Base-by-base conservation (phyloP, 345 rosid species). In the Aquilaria sinensis region DNA sequence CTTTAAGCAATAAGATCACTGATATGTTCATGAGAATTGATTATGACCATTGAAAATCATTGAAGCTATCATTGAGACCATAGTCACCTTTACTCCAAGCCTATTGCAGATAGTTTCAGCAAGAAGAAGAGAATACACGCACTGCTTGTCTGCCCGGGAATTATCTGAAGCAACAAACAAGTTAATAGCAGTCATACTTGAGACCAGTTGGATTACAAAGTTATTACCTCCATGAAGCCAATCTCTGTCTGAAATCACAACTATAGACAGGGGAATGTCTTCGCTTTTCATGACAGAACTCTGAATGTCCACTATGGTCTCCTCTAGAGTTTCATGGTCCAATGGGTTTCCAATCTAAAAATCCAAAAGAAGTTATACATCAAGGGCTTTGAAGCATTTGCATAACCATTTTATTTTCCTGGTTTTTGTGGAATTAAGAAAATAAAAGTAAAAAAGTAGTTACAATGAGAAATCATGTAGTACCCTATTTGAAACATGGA, bases 61-160 rank as follows among this genome's bases (percentile, higher is more conserved):
- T 47, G 16, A 51, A 57, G 53, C 53, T 15, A 41, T 37, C 43
- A 52, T 37, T 57, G 31, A 73, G 43, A 62, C 13, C 66, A 54
- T 33, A 47, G 37, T 58, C 61, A 85, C 99, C 85, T 80, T 85
- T 33, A 94, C 92, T 32, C 97, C 91, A 29, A 88, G 85, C 79
- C 85, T 85, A 59, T 58, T 78, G 80, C 97, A 90, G 79, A 94
- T 90, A 70, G 67, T 94, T 76, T 94, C 97, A 56, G 96, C 95
- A 16, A 94, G 96, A 62, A 94, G 86, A 78, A 88, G 97, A 77
- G 96, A 78, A 68, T 81, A 94, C 54, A 90, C 92, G 0, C 92
- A 83, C 55, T 86, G 91, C 78, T 88, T 90, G 84, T 90, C 99
- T 47, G 99, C 97, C 81, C 78, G 86, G 62, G 86, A 82, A 57